These are phyloP conservation scores for Lasiodiplodia sp. DNA, from an alignment of 2,329 filamentous ascomycete species.

Conservation along the genomic window DNA sequence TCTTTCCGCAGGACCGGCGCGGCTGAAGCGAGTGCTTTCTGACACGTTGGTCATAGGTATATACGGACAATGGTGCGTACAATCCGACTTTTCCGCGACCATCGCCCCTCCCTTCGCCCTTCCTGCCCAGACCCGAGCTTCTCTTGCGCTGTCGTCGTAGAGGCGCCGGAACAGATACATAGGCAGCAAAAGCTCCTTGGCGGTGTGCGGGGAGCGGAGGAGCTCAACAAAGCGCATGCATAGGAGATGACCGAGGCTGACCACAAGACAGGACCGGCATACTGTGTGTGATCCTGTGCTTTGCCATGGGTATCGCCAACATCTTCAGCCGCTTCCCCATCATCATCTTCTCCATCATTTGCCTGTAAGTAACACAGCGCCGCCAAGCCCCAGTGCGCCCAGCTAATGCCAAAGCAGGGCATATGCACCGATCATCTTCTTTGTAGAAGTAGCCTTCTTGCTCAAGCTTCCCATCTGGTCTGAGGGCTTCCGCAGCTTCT, in stretches of 20 bases:
- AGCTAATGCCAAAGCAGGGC: conserved; percentile 43
- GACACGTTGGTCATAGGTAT: conserved; percentile 60
- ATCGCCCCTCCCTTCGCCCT: conserved; percentile 2
- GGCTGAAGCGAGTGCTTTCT: conserved; percentile 37
- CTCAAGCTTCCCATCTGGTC: conserved; percentile 98
- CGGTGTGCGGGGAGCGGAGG: conserved; percentile 1
- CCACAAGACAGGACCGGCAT: conserved; percentile 58
- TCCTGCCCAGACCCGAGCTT: neutral
- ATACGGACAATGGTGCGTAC: conserved; percentile 71
- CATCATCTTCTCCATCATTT: conserved; percentile 66
- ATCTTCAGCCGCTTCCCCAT: conserved; percentile 67
- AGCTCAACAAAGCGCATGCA: neutral
- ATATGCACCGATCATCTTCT: conserved; percentile 58
- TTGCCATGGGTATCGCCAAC: conserved; percentile 72
- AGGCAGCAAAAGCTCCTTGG: neutral
- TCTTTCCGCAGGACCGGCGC: conserved; percentile 29
- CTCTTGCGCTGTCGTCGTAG: too few species aligned
- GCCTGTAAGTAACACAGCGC: conserved; percentile 49
- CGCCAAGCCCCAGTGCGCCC: conserved; percentile 1
- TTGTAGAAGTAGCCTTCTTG: conserved; percentile 82
- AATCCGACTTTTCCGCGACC: conserved; percentile 12
- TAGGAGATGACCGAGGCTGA: conserved; percentile 1
- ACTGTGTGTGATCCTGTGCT: conserved; percentile 69
- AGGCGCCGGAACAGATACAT: neutral
- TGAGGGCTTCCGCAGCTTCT: conserved; percentile 82